Conservation (phyloP, 257 asterid genomes). For the Gentiana straminea region DNA sequence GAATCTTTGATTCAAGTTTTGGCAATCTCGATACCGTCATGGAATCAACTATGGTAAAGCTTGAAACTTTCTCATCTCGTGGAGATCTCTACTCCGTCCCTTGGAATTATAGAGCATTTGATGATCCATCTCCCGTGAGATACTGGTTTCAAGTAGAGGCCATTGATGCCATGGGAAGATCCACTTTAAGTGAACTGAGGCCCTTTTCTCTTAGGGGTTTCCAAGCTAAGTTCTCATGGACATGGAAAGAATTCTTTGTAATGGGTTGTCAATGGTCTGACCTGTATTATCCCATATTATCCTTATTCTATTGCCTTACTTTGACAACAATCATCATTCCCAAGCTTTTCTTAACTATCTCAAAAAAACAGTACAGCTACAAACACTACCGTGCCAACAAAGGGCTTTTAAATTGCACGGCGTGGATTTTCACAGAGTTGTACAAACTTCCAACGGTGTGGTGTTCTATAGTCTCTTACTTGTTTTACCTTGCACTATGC, state of each 20-base stretch:
- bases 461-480: conserved; percentile 38
- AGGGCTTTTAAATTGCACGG: conserved; percentile 30
- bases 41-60: conserved; percentile 57
- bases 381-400: conserved; percentile 34
- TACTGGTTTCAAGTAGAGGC: conserved; percentile 67
- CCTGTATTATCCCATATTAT: conserved; percentile 60
- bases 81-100: conserved; percentile 66
- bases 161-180: conserved; percentile 42
- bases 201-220: conserved; percentile 69
- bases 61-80: conserved; percentile 26
- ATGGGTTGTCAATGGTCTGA: conserved; percentile 96
- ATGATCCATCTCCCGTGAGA: conserved; percentile 77
- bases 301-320: conserved; percentile 33
- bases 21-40: conserved; percentile 40
- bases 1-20: conserved; percentile 62
- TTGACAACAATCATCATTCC: conserved; percentile 51
- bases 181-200: conserved; percentile 54
- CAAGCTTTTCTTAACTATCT: conserved; percentile 27
- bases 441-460: conserved; percentile 37
- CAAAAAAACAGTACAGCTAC: conserved; percentile 38
- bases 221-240: conserved; percentile 53
- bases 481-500: conserved; percentile 65
- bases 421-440: conserved; percentile 52
- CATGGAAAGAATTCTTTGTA: conserved; percentile 71
- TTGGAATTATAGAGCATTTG: conserved; percentile 66